Evolutionary conservation across 23 red algal genomes (phyloP), one percentile per base, ranked within the genome.

Genomic region (Gracilaria gracilis): DNA sequence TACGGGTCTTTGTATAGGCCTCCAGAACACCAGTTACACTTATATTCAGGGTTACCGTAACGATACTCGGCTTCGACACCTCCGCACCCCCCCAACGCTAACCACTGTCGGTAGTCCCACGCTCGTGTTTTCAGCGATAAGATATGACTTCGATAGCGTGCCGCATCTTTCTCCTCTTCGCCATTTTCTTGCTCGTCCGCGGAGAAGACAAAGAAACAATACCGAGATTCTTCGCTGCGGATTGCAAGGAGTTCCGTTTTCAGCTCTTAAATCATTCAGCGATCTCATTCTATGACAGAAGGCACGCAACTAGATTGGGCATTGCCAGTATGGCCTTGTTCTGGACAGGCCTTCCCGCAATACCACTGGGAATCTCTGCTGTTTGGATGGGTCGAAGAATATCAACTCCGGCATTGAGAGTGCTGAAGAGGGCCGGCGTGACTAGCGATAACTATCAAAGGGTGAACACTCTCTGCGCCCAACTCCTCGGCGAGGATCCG

Each of bases 311-410:
- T 4, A 57, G 69, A 50, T 0, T 87, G 11, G 84, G 84, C 29
- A 87, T 87, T 46, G 84, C 84, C 5, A 42, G 64, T 31, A 71
- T 87, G 66, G 84, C 67, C 20, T 75, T 87, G 67, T 87, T 87
- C 50, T 87, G 84, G 84, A 87, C 65, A 58, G 84, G 64, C 19
- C 35, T 87, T 17, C 84, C 84, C 9, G 84, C 44, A 33, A 74
- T 74, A 2, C 65, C 65, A 13, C 65, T 87, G 35, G 84, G 84
- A 5, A 87, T 73, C 7, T 51, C 66, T 25, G 84, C 84, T 28
- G 31, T 87, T 34, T 87, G 64, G 84, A 72, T 75, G 39, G 84
- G 84, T 21, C n/a, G 67, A 42, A 64, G 84, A 40, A 58, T 57
- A 13, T 44, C 65, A 48, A 87, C 65, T 19, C 50, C 39, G 14